Evolutionary conservation across 1,284 basidiomycete species (phyloP).

Genomic region (Athelia psychrophila): DNA sequence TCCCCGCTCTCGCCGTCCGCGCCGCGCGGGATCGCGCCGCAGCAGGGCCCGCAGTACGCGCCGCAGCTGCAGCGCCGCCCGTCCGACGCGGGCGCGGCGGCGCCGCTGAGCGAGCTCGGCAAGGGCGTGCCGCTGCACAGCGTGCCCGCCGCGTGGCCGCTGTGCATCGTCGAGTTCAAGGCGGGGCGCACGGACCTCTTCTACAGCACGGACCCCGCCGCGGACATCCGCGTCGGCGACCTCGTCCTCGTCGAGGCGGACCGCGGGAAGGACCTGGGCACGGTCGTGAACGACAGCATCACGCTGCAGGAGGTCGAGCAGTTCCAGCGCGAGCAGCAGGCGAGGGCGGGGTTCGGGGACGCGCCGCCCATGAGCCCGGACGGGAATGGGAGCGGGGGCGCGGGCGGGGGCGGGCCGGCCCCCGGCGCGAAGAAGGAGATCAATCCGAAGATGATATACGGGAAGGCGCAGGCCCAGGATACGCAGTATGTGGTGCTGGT

Average conservation of each 20-base stretch:
- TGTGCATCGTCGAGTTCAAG: slow-evolving; percentile 98
- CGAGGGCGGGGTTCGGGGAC: slow-evolving; percentile 31
- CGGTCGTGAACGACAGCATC: slow-evolving; percentile 86
- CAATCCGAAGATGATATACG: slow-evolving; percentile 95
- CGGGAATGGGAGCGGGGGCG: slow-evolving; percentile 24
- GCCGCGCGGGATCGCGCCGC: slow-evolving; percentile 39
- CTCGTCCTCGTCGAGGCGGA: slow-evolving; percentile 97
- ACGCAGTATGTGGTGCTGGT: slow-evolving; percentile 53
- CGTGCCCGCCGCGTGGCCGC: slow-evolving; percentile 81
- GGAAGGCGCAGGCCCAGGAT: slow-evolving; percentile 86
- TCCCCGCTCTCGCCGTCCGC: slow-evolving; percentile 46
- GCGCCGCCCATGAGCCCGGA: slow-evolving; percentile 54
- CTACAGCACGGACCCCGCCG: slow-evolving; percentile 72
- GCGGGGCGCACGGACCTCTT: slow-evolving; percentile 94
- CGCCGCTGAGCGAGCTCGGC: slow-evolving; percentile 68
- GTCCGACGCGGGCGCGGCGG: slow-evolving; percentile 48
- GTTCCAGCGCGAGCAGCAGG: slow-evolving; percentile 75
- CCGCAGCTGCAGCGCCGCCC: slow-evolving; percentile 43
- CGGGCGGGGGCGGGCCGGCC: slow-evolving; percentile 25
- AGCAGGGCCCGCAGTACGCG: slow-evolving; percentile 28
- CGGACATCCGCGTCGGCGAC: slow-evolving; percentile 79
- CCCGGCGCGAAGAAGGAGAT: slow-evolving; percentile 77
- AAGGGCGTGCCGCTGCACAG: slow-evolving; percentile 86
- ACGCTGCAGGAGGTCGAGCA: slow-evolving; percentile 90
- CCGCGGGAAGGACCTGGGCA: slow-evolving; percentile 90